Base-by-base conservation (phyloP, 2,329 filamentous ascomycete genomes). In the Chaetothyriales sp. region DNA sequence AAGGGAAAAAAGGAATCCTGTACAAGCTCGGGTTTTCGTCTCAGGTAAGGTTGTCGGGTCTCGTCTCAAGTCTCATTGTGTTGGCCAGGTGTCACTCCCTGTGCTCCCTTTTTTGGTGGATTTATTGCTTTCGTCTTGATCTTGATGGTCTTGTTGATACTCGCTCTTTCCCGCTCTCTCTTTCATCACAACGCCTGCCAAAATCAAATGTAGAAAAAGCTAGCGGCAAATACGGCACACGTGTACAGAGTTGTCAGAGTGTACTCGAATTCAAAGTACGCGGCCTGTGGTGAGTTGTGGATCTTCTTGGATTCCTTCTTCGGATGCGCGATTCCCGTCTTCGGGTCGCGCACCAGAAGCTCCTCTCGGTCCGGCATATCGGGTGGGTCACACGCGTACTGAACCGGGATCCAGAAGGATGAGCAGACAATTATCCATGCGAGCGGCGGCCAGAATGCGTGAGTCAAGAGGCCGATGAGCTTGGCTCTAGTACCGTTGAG, bases 361-460 rank as follows among this genome's bases (percentile, higher is more conserved):
- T 78, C 71, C 61, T 81, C 75, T 15, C 80, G 72, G 29, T 79
- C 74, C 0, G 78, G 77, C 67, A 80, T 73, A 2, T 61, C 66
- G 0, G 80, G 80, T 0, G 80, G 80, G 56, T 76, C 75, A 50
- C 82, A 75, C 20, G 78, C 77, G 61, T 83, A 83, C 1, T 70
- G 69, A 46, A 83, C 70, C 0, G 80, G 80, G 0, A 73, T 77
- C 76, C 77, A 80, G 22, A 78, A 66, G 1, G 75, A 75, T 48
- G 68, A 73, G 67, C 72, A 73, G 47, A 76, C 70, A 60, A 77
- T 75, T 44, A 80, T 59, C 66, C 78, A 81, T 0, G 77, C 75
- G 44, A 81, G 60, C 0, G 79, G 79, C 5, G 78, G 78, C 79
- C 79, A 82, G 66, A 76, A 77, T 10, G 77, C 77, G 61, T 81